Percentiles rank a stretch among this genome's conserved stretches.
Conservation (phyloP, 352 stramenopile genomes). For the Phytopythium litorale region DNA sequence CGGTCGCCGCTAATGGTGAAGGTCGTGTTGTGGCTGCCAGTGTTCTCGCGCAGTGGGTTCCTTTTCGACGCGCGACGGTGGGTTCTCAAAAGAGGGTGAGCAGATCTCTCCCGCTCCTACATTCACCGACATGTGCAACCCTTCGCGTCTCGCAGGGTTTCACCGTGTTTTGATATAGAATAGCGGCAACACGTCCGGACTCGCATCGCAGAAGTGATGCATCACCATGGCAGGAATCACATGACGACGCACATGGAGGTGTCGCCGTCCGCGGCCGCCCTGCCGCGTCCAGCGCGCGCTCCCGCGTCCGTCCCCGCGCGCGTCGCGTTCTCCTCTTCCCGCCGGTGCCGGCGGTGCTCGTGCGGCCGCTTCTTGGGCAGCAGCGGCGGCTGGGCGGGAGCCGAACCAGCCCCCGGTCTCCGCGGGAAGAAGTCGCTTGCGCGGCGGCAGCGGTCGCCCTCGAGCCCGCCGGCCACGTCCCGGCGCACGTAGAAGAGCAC, state of each 20-base stretch:
- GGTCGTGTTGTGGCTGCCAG: not conserved
- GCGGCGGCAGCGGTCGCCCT: not conserved
- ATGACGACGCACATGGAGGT: constrained; percentile 1
- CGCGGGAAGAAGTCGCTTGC: constrained; percentile 31
- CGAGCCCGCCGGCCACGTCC: constrained; percentile 25
- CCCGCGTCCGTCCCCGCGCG: not conserved
- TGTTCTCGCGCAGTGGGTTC: constrained; percentile 5
- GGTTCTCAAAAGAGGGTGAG: not conserved
- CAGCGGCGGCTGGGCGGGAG: not conserved
- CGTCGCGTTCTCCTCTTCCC: not conserved
- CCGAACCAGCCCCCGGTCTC: not conserved
- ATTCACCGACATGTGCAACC: not conserved
- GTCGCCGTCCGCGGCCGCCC: not conserved
- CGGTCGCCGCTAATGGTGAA: too few species aligned
- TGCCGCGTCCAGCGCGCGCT: not conserved
- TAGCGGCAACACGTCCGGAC: too few species aligned
- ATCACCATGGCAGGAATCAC: not conserved
- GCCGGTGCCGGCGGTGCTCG: not conserved
- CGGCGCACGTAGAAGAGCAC: constrained; percentile 69
- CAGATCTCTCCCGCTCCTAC: not conserved
- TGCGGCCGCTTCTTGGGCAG: not conserved
- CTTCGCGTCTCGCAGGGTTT: not conserved
- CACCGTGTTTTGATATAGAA: not conserved
- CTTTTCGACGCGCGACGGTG: not conserved
- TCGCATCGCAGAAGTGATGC: not conserved